Conservation (phyloP, 768 basidiomycete genomes). For the Candolleomyces efflorescens region DNA sequence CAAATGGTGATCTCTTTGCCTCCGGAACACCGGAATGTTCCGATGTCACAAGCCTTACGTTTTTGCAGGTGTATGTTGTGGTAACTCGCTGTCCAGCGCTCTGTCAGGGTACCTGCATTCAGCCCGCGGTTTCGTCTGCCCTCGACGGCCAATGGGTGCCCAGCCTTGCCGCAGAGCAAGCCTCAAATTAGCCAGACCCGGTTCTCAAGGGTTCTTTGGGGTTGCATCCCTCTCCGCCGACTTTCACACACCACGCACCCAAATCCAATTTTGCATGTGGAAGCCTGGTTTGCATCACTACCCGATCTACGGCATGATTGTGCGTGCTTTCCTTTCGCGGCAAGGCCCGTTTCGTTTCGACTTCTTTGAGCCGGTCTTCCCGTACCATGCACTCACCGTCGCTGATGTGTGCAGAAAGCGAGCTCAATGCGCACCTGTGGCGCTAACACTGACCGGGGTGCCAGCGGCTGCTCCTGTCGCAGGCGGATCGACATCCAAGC, state of each 20-base stretch:
- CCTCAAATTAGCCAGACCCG: background rate
- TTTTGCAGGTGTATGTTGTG: background rate
- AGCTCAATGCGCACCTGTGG: too few species aligned
- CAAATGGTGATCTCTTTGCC: background rate
- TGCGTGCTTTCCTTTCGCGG: background rate
- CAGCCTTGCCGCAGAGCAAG: background rate
- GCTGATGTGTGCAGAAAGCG: too few species aligned
- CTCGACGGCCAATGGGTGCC: too few species aligned
- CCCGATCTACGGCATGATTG: background rate
- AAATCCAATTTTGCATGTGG: background rate
- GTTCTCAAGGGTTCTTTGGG: background rate
- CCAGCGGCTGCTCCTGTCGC: too few species aligned
- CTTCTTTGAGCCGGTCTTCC: too few species aligned
- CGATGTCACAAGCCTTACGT: background rate
- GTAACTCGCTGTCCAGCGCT: too few species aligned
- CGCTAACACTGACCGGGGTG: too few species aligned
- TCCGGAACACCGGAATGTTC: background rate
- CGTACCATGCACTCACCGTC: too few species aligned
- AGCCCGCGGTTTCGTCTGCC: too few species aligned
- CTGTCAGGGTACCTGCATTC: too few species aligned
- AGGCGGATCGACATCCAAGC: too few species aligned
- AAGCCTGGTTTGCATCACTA: background rate
- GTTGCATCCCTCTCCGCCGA: background rate
- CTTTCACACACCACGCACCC: background rate
- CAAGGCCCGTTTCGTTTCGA: background rate